Evolutionary conservation across 2,329 filamentous ascomycete species (phyloP).

Genomic region (Chaetomium olivaceum): DNA sequence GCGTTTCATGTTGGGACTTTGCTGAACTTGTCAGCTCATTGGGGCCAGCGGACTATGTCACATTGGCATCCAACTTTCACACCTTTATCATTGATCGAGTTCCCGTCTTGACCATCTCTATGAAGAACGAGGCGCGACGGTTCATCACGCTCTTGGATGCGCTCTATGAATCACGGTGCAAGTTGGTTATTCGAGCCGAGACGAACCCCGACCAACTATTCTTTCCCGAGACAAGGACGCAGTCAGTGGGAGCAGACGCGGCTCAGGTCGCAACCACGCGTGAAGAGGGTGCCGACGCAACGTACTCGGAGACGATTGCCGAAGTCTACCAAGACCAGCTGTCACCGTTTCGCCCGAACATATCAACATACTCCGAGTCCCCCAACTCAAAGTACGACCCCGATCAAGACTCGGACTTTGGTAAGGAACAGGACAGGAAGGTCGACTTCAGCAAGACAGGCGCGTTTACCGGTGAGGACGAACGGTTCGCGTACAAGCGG

Average conservation of each 20-base stretch:
- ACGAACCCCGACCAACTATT: conserved; percentile 73
- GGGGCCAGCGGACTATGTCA: conserved; percentile 81
- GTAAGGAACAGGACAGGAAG: conserved; percentile 39
- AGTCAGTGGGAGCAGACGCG: neutral
- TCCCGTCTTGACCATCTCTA: conserved; percentile 64
- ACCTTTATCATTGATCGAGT: conserved; percentile 73
- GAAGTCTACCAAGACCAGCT: conserved; percentile 76
- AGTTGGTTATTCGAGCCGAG: conserved; percentile 67
- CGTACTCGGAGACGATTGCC: conserved; percentile 47
- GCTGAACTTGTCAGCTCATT: conserved; percentile 65
- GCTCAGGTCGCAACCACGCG: neutral
- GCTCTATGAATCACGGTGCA: conserved; percentile 78
- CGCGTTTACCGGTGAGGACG: conserved; percentile 77
- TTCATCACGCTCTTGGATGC: conserved; percentile 81
- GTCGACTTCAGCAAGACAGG: conserved; percentile 67
- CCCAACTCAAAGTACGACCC: conserved; percentile 53
- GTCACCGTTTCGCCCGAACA: conserved; percentile 76
- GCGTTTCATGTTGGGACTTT: conserved; percentile 67
- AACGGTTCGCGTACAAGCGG: conserved; percentile 77
- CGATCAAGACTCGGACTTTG: conserved; percentile 60
- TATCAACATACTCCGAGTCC: conserved; percentile 60
- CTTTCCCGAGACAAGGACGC: conserved; percentile 61
- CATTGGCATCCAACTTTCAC: conserved; percentile 76
- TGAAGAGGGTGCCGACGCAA: conserved; percentile 41
- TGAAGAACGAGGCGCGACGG: conserved; percentile 78